These are phyloP conservation scores for Cutaneotrichosporon mucoides DNA, from an alignment of 1,284 basidiomycete species.

Conservation along the genomic window DNA sequence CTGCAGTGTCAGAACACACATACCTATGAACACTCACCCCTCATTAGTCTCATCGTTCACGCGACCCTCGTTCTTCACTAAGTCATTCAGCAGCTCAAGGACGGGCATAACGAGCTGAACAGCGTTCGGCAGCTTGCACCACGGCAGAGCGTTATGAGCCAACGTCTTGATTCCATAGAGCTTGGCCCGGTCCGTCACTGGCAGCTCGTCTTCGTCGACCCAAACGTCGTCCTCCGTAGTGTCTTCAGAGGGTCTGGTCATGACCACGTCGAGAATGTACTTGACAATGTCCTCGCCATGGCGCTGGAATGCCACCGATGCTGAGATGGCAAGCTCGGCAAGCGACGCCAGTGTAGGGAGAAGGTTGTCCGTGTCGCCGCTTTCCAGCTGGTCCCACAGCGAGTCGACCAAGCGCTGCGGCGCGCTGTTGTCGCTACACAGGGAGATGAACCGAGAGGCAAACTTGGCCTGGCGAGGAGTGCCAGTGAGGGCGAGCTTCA, in stretches of 20 bases:
- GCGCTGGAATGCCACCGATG: slow-evolving; percentile 69
- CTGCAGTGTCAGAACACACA: slow-evolving; percentile 16
- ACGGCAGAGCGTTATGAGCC: slow-evolving; percentile 69
- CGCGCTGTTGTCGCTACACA: slow-evolving; percentile 56
- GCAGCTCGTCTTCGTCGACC: slow-evolving; percentile 63
- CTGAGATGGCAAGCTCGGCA: slow-evolving; percentile 66
- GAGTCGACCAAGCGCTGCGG: slow-evolving; percentile 56
- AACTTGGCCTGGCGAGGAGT: slow-evolving; percentile 77
- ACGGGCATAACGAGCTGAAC: slow-evolving; percentile 66
- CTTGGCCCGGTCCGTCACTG: slow-evolving; percentile 57
- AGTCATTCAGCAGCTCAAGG: slow-evolving; percentile 65
- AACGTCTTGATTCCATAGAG: slow-evolving; percentile 71
- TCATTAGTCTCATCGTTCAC: slow-evolving; percentile 60
- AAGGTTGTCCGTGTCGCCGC: slow-evolving; percentile 56
- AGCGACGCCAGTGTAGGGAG: slow-evolving; percentile 68
- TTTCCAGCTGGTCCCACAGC: slow-evolving; percentile 57
- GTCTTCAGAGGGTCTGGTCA: slow-evolving; percentile 55
- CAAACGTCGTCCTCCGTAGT: slow-evolving; percentile 56
- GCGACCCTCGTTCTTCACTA: slow-evolving; percentile 65
- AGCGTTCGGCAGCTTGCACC: slow-evolving; percentile 59
- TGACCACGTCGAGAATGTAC: slow-evolving; percentile 68
- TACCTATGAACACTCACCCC: slow-evolving; percentile 52
- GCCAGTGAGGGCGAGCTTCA: slow-evolving; percentile 59
- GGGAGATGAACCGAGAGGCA: slow-evolving; percentile 71
- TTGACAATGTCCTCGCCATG: slow-evolving; percentile 67